Evolutionary conservation across 2,329 filamentous ascomycete genomes (phyloP).

Genomic region (Aspergillus novoparasiticus): DNA sequence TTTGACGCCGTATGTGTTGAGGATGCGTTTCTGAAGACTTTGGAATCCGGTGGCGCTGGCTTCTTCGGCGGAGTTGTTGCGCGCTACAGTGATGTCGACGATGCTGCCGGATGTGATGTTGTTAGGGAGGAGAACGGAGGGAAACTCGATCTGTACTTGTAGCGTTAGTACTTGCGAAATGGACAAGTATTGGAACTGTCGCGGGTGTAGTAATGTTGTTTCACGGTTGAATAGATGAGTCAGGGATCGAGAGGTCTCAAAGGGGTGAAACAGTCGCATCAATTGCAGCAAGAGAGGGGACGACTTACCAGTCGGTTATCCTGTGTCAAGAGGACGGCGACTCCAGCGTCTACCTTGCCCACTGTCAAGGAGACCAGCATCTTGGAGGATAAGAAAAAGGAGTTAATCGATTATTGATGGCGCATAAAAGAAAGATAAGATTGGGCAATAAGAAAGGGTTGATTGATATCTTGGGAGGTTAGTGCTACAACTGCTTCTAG

Average conservation of each 20-base stretch:
- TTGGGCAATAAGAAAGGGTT: constrained; percentile 10
- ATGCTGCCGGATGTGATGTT: constrained; percentile 96
- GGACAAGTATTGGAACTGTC: background rate
- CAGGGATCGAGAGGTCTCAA: background rate
- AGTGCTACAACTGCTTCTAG: constrained; percentile 18
- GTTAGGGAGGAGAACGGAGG: constrained; percentile 91
- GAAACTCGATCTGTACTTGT: constrained; percentile 83
- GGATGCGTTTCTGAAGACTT: constrained; percentile 85
- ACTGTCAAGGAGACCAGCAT: constrained; percentile 98
- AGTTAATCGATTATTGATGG: background rate
- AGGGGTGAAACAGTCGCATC: constrained; percentile 7
- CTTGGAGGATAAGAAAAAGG: constrained; percentile 28
- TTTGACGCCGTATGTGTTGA: constrained; percentile 78
- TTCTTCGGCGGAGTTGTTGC: constrained; percentile 78
- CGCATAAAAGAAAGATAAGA: constrained; percentile 5
- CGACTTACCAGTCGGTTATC: constrained; percentile 87
- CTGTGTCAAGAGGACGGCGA: constrained; percentile 93
- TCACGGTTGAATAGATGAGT: background rate
- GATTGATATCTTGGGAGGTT: constrained; percentile 9
- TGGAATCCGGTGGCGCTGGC: constrained; percentile 76
- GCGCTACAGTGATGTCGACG: constrained; percentile 92
- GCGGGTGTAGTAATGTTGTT: background rate
- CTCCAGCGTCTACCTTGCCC: constrained; percentile 98
- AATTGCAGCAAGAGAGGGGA: constrained; percentile 12
- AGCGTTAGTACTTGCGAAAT: background rate